Evolutionary conservation across 164 flowering plant species (phyloP), one percentile per base, ranked within the genome.

Genomic region (Macadamia tetraphylla): DNA sequence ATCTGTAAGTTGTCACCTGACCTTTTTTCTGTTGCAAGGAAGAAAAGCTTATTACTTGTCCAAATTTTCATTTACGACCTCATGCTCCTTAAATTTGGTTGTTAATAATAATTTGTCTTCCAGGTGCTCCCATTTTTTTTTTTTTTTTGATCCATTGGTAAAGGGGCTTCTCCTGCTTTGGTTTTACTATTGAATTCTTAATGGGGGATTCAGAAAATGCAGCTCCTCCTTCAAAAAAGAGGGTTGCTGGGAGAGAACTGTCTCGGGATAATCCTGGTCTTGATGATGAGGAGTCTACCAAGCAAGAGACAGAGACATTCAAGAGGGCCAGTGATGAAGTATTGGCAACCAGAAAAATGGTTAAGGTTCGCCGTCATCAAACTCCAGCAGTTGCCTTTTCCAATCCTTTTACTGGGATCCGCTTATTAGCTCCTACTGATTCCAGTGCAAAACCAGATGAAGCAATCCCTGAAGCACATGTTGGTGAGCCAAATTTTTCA

Each of bases 241-340:
- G 98, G 72, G 87, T 83, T 66, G 97, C 98, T 7, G 91, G 86
- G 56, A 86, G 90, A 71, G 87, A 94, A 70, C 75, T 94, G 53
- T 78, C 96, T 46, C 80, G 85, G 62, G 97, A 94, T 57, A 85
- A 87, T 69, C 93, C 90, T 52, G 92, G 83, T 66, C 90, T 83
- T 72, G 98, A 91, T 76, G 98, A 91, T 65, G 87, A 91, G 11
- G 90, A 84, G 68, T 64, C 76, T 68, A 62, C 79, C 49, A 95
- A 87, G 65, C 86, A 58, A 69, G 96, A 88, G 76, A 64, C 72
- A 43, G 97, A 94, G 65, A 88, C 96, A 60, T 94, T 94, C 79
- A 78, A 92, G 80, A 87, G 64, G 81, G 99, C 97, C 46, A 90
- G 87, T 72, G 89, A 94, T 35, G 98, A 94, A 66, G 96, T 94